Evolutionary conservation across 345 rosid species (phyloP).

Genomic region (Gossypium bickii): DNA sequence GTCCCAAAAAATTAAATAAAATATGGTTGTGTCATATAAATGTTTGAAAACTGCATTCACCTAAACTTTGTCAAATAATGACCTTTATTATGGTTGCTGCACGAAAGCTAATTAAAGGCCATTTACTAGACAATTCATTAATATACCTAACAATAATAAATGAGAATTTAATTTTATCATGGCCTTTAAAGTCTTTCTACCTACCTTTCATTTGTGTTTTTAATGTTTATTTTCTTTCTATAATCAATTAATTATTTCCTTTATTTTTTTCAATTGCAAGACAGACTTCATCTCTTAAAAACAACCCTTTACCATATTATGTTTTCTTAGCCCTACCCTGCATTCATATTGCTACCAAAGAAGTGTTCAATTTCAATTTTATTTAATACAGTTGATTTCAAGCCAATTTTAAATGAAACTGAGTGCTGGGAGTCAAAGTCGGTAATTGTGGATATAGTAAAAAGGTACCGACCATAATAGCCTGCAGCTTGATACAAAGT

Average conservation of each 20-base stretch:
- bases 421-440: background rate
- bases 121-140: slow-evolving; percentile 32
- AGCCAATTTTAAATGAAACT: too few species aligned
- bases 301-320: too few species aligned
- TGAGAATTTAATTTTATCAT: slow-evolving; percentile 30
- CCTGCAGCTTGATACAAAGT: background rate
- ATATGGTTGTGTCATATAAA: slow-evolving; percentile 42
- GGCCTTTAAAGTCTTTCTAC: slow-evolving; percentile 24
- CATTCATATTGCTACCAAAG: too few species aligned
- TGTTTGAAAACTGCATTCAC: slow-evolving; percentile 47
- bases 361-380: too few species aligned
- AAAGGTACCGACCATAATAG: background rate
- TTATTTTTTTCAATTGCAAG: too few species aligned
- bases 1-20: slow-evolving; percentile 14
- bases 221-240: slow-evolving; percentile 9
- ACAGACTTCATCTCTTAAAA: too few species aligned
- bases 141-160: slow-evolving; percentile 43
- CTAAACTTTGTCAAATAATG: slow-evolving; percentile 38
- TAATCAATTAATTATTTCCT: background rate
- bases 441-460: background rate
- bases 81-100: slow-evolving; percentile 20
- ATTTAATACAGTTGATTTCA: too few species aligned
- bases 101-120: slow-evolving; percentile 30
- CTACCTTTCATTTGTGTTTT: slow-evolving; percentile 19
- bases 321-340: too few species aligned